Percentiles rank a stretch among this genome's conserved stretches.
phyloP scores from a whole-genome alignment of 2,329 filamentous ascomycete genomes.

The Trichophyton benhamiae region DNA sequence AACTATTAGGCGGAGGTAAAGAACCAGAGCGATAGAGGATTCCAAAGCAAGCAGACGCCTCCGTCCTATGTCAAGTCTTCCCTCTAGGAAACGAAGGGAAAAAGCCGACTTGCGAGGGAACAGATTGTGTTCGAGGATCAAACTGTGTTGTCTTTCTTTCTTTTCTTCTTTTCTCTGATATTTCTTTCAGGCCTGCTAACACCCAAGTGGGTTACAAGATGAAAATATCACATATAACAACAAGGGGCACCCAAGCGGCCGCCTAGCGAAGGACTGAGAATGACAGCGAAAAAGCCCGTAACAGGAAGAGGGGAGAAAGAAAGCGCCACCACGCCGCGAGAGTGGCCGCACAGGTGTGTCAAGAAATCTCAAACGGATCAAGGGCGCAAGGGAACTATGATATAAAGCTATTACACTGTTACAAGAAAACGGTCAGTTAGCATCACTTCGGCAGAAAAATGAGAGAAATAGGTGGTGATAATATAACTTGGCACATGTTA shows the following conservation, averaged over 20 bases:
- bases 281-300: neutral
- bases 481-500: neutral
- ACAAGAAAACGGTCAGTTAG: neutral
- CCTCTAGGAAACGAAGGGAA: neutral
- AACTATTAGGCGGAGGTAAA: neutral
- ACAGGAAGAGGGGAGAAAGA: neutral
- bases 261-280: neutral
- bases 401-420: neutral
- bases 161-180: neutral
- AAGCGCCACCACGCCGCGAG: neutral
- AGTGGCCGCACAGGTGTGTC: neutral
- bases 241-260: neutral
- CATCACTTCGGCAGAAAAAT: neutral
- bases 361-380: neutral
- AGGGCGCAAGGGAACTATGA: neutral
- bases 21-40: neutral
- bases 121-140: conserved; percentile 3
- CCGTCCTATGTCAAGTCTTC: neutral
- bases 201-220: conserved; percentile 4
- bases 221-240: conserved; percentile 4
- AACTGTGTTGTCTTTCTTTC: conserved; percentile 1
- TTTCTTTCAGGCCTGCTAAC: neutral
- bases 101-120: neutral
- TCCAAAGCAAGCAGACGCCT: neutral
- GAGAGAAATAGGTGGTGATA: neutral